Evolutionary conservation across 345 rosid species (phyloP).

Genomic region (Rhodamnia argentea): DNA sequence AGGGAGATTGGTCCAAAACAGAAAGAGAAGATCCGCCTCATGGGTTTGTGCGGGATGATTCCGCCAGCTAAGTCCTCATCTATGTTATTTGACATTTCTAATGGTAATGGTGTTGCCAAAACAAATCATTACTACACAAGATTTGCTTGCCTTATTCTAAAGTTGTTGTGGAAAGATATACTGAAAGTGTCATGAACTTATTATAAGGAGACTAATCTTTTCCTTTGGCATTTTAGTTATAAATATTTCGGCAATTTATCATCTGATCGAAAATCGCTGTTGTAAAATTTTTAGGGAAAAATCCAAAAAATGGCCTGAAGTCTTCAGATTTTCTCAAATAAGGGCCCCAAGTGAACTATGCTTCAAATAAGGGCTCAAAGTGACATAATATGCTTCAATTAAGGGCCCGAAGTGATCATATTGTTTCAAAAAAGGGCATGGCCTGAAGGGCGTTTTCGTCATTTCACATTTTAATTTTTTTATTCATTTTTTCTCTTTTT

Average conservation of each 20-base stretch:
- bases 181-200: neutral
- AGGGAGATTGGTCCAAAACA: no score
- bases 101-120: neutral
- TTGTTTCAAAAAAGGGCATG: no score
- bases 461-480: no score
- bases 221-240: neutral
- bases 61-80: neutral
- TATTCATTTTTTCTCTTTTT: no score
- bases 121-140: neutral
- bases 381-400: no score
- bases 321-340: no score
- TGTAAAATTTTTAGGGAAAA: neutral
- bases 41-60: neutral
- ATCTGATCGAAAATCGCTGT: rapidly evolving
- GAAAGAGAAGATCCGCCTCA: no score
- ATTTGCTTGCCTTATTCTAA: neutral
- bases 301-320: no score
- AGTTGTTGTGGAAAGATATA: neutral
- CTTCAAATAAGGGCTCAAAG: no score
- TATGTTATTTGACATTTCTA: neutral
- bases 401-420: no score
- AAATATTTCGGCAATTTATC: rapidly evolving
- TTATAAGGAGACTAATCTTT: neutral
- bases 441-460: no score
- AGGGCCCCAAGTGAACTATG: no score